Evolutionary conservation across 2,329 filamentous ascomycete species (phyloP), one percentile per base, ranked within the genome.

Genomic region (Lachnellula arida): DNA sequence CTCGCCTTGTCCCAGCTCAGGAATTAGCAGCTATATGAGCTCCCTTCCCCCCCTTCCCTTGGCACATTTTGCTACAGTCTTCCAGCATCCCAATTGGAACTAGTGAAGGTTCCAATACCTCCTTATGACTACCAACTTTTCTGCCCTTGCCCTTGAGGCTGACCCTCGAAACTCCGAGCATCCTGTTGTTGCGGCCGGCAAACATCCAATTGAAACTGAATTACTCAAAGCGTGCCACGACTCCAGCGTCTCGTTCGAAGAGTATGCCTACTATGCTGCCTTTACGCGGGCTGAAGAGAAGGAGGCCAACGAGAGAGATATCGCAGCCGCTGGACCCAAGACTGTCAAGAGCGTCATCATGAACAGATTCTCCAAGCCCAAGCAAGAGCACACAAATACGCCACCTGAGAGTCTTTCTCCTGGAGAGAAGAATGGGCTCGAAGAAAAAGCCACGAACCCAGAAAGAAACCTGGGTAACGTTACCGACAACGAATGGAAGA

Each of bases 401-500:
- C 28, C 28, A 32, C 9, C 28, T 32, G 28, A 32, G 28, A 32
- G 28, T 9, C 9, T 32, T 2, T 3, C 28, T 32, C 2, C 28
- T 32, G 28, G 28, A 22, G 19, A 44, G 42, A 44, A 44, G 19
- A 14, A 11, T 11, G 28, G 28, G 28, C 8, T 32, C 28, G 28
- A 32, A 4, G 9, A 32, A 4, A 32, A 32, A 32, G 8, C 2
- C 28, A 11, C 3, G 28, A 32, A 1, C 28, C 28, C 28, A 11
- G 28, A 32, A 8, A 11, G 28, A 32, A 32, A 32, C 9, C 28
- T 32, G 8, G 28, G 28, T 19, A 47, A 62, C 17, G 58, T 76
- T 28, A 67, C 65, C 2, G 70, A 74, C 15, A 69, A 73, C 4
- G 77, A 80, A 57, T 79, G 77, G 77, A 68, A 67, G 22, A 75